Percentiles rank a stretch among this genome's conserved stretches.
Conservation (phyloP, 140 eudicot genomes). For the Oenanthe javanica region DNA sequence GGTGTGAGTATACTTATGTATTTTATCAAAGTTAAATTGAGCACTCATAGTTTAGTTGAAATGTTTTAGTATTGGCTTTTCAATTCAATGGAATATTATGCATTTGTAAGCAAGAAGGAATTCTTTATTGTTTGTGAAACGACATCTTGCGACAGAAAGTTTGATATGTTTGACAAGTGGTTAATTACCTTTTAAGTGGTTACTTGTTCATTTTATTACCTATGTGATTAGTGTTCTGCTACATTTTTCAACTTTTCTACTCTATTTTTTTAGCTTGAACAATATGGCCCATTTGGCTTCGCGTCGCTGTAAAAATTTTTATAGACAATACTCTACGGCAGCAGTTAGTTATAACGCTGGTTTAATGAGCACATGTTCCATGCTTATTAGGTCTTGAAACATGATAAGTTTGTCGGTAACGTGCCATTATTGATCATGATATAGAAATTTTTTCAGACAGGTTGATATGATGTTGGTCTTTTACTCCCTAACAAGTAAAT, state of each 20-base stretch:
- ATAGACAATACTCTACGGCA: not conserved
- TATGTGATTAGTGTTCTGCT: too few relatives aligned
- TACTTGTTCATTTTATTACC: not conserved
- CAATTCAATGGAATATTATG: not conserved
- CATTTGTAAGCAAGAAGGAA: slow-evolving; percentile 1
- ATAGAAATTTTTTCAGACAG: not conserved
- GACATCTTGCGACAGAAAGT: not conserved
- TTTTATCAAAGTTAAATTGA: not conserved
- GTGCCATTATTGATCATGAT: not conserved
- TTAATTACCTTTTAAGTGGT: not conserved
- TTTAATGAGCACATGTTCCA: not conserved
- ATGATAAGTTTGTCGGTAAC: not conserved
- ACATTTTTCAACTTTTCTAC: too few relatives aligned
- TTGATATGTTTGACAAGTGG: not conserved
- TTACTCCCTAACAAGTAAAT: not conserved
- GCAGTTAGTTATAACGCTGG: not conserved
- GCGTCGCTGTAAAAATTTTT: not conserved
- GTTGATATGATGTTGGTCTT: not conserved
- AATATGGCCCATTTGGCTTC: not conserved
- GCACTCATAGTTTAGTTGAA: not conserved
- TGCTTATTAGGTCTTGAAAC: not conserved
- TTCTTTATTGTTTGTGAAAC: not conserved
- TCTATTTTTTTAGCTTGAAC: not conserved
- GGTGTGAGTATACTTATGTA: slow-evolving; percentile 47
- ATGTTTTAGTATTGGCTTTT: not conserved